Evolutionary conservation across 495 filamentous ascomycete genomes (phyloP).

Genomic region (Mytilinidion resinicola): DNA sequence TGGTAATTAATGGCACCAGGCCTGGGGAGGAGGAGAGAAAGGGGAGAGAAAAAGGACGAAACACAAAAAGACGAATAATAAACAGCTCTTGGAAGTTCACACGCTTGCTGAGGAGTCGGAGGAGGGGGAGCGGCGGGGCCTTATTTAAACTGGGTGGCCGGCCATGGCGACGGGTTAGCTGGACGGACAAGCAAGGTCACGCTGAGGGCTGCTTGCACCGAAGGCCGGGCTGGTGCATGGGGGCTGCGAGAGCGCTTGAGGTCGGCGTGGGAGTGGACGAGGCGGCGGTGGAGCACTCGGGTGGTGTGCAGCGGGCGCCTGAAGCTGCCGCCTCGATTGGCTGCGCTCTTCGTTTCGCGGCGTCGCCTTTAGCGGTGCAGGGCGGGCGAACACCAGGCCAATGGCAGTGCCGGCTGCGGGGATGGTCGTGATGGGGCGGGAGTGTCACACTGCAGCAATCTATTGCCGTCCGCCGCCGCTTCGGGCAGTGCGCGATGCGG

Average conservation of each 20-base stretch:
- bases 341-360: slow-evolving; percentile 4
- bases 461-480: neutral
- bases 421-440: slow-evolving; percentile 14
- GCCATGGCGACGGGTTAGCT: neutral
- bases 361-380: neutral
- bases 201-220: neutral
- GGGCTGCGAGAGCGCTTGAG: slow-evolving; percentile 21
- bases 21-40: slow-evolving; percentile 14
- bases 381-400: slow-evolving; percentile 15
- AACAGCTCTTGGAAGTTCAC: slow-evolving; percentile 37
- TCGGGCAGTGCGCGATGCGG: neutral
- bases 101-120: slow-evolving; percentile 38
- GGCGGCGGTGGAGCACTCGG: slow-evolving; percentile 8
- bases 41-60: slow-evolving; percentile 27
- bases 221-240: neutral
- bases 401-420: neutral
- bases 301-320: slow-evolving; percentile 13
- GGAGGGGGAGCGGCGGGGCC: slow-evolving; percentile 15
- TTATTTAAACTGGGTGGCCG: slow-evolving; percentile 19
- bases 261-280: slow-evolving; percentile 19
- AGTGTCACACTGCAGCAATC: slow-evolving; percentile 22
- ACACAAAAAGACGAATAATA: slow-evolving; percentile 31
- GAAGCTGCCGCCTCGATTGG: slow-evolving; percentile 13
- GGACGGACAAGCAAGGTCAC: neutral
- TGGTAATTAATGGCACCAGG: slow-evolving; percentile 30